Percentiles rank a stretch among this genome's conserved stretches.
Conservation (phyloP, 306 rosid species). For the Prunus mira region DNA sequence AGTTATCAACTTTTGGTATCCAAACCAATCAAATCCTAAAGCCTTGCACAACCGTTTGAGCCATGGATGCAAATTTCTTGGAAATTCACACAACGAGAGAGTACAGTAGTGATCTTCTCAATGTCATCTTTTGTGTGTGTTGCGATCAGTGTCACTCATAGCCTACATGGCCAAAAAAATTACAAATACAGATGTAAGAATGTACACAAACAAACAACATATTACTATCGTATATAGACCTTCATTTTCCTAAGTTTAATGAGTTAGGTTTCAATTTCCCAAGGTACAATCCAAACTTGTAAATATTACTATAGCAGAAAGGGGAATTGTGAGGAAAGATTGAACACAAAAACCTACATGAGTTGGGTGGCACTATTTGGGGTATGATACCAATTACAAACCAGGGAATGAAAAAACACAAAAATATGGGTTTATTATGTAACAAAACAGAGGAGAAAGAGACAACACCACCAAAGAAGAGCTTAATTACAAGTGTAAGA, state of each 20-base stretch:
- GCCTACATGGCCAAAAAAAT: slow-evolving; percentile 27
- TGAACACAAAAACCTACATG: slow-evolving; percentile 67
- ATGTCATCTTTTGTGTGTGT: slow-evolving; percentile 66
- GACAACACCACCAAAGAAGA: no score
- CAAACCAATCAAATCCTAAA: no score
- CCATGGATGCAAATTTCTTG: no score
- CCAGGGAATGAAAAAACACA: no score
- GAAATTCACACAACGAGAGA: slow-evolving; percentile 40
- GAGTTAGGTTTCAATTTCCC: no score
- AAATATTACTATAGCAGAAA: background rate
- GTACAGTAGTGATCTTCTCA: slow-evolving; percentile 57
- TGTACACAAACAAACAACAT: background rate
- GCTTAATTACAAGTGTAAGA: no score
- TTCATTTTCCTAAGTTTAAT: no score
- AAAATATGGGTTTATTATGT: no score
- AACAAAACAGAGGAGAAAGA: no score
- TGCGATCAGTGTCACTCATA: slow-evolving; percentile 69
- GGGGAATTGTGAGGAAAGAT: background rate
- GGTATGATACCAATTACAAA: slow-evolving; percentile 72
- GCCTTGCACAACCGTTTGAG: no score
- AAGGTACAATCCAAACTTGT: background rate
- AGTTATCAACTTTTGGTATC: no score
- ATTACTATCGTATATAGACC: no score
- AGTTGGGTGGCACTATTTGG: slow-evolving; percentile 90
- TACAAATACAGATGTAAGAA: background rate